Evolutionary conservation across 176 grass and related monocot genomes (phyloP).

Genomic region (Ananas comosus): DNA sequence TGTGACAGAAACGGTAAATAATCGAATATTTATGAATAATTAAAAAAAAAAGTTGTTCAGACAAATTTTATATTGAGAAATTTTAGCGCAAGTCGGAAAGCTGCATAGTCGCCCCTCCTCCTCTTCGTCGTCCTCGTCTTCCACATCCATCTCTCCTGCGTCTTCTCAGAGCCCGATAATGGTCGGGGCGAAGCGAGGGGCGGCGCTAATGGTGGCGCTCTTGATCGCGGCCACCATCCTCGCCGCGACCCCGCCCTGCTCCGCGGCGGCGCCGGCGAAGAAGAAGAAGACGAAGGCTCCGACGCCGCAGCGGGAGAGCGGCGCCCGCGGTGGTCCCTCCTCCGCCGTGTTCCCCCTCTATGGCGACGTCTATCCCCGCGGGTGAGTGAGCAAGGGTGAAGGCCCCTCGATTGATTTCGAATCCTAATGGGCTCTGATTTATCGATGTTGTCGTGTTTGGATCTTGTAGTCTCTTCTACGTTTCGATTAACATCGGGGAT

Average conservation of each 20-base stretch:
- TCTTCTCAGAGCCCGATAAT: neutral
- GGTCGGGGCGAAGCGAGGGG: neutral
- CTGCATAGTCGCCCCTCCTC: neutral
- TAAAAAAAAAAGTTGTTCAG: too few species aligned
- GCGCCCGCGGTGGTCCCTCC: constrained; percentile 1
- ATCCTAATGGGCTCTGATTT: neutral
- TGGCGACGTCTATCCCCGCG: constrained; percentile 59
- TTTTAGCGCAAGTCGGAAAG: too few species aligned
- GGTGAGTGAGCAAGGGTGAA: constrained; percentile 18
- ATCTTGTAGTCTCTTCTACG: constrained; percentile 48
- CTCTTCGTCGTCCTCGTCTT: neutral
- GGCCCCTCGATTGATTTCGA: constrained; percentile 1
- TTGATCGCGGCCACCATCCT: neutral
- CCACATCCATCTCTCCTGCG: neutral
- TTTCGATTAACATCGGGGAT: constrained; percentile 64
- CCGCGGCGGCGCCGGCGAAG: neutral
- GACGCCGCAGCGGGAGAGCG: neutral
- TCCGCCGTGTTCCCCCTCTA: constrained; percentile 55
- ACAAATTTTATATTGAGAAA: too few species aligned
- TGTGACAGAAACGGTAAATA: too few species aligned
- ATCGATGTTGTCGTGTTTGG: neutral
- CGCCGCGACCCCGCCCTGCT: neutral
- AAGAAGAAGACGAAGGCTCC: neutral
- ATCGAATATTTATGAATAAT: too few species aligned
- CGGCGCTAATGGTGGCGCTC: constrained; percentile 4